Conservation (phyloP, 495 filamentous ascomycete species). For the Parathielavia hyrcaniae region DNA sequence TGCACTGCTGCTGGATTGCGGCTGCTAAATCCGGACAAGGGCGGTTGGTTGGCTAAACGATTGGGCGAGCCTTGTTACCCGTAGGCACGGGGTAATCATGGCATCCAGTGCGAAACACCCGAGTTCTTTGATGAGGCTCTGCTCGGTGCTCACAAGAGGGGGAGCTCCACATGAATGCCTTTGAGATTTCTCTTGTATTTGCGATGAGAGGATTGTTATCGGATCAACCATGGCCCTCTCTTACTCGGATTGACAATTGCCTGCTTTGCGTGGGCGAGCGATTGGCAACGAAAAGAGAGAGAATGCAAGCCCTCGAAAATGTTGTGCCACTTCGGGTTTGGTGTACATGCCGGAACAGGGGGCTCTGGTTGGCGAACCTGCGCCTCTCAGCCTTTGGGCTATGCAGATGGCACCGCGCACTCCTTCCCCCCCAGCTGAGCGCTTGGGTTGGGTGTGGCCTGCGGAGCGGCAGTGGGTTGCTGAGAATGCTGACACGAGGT, state of each 20-base stretch:
- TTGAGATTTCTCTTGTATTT: no score
- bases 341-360: neutral
- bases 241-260: neutral
- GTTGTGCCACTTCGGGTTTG: conserved; percentile 16
- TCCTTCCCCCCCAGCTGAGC: conserved; percentile 13
- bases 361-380: conserved; percentile 22
- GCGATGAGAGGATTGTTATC: no score
- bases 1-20: neutral
- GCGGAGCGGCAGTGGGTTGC: neutral
- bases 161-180: no score
- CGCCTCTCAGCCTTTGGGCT: conserved; percentile 19
- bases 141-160: no score
- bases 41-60: neutral
- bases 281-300: neutral
- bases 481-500: neutral
- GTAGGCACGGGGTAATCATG: neutral
- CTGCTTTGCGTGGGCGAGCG: neutral
- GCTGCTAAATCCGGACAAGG: neutral
- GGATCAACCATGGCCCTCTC: no score
- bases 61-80: neutral
- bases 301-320: conserved; percentile 6
- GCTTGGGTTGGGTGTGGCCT: conserved; percentile 2
- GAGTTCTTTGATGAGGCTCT: neutral
- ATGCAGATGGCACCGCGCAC: conserved; percentile 14
- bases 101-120: neutral